Base-by-base conservation (phyloP, 257 asterid genomes). In the Solanum acaule region DNA sequence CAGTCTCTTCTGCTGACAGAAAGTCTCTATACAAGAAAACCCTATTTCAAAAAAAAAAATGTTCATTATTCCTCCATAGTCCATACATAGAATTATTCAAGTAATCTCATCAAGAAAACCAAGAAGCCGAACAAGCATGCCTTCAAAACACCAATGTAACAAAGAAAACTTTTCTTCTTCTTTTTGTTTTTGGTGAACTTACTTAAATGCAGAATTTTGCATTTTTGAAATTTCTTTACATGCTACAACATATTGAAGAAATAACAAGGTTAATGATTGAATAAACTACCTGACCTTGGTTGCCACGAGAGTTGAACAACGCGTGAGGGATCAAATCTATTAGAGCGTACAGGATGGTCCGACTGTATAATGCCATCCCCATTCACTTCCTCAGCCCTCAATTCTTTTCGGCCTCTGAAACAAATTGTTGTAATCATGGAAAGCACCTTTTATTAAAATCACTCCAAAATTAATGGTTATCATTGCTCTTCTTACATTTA, bases 231-330 rank as follows among this genome's bases (percentile, higher is more conserved):
- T 81, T 16, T 76, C 34, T 83, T 67, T 77, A 77, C 86, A 88
- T 71, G 87, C 40, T 56, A 79, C 90, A 42, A 73, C 42, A 82
- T 13, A 31, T 18, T 82, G 86, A 31, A 81, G 86, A 86, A 78
- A 88, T 81, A 90, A 88, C 73, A 70, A 23, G 86, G 67, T 40
- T 79, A 42, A 78, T 23, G 91, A 89, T 78, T 71, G 44, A 86
- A 88, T 79, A 81, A 90, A 92, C 91, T 93, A 93, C 98, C 98
- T 94, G 98, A 96, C 99, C 99, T 96, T 94, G 98, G 99, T 88
- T 76, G 97, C 99, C 99, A 93, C 13, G 97, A 92, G 84, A 96
- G 92, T 88, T 92, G 95, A 89, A 90, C 59, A 56, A 92, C 98
- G 89, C 56, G 90, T 70, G 99, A 92, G 12, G 98, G 99, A 88